These are phyloP conservation scores for Cordia subcordata DNA, from an alignment of 257 asterid species.

Conservation along the genomic window DNA sequence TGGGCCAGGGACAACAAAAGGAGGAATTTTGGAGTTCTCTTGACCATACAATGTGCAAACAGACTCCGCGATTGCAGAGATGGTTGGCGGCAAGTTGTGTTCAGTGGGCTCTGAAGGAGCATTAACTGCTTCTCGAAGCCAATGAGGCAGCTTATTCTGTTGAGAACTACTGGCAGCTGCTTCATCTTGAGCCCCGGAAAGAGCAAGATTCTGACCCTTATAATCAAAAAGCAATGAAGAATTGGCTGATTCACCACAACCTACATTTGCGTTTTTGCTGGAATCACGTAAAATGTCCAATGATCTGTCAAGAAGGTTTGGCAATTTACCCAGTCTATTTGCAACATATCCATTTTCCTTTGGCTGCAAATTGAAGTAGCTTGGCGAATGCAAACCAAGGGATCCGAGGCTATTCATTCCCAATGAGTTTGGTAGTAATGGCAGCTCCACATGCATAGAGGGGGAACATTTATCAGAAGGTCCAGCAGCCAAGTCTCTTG, in stretches of 20 bases:
- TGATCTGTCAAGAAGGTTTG: slow-evolving; percentile 32
- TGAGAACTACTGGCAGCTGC: slow-evolving; percentile 30
- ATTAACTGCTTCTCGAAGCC: slow-evolving; percentile 92
- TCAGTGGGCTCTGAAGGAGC: slow-evolving; percentile 42
- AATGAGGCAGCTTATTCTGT: slow-evolving; percentile 70
- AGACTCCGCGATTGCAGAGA: slow-evolving; percentile 79
- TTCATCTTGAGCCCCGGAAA: slow-evolving; percentile 59
- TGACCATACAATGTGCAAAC: slow-evolving; percentile 80
- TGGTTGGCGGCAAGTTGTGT: slow-evolving; percentile 55
- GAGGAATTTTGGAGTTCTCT: slow-evolving; percentile 58
- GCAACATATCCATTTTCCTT: slow-evolving; percentile 28
- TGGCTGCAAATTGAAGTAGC: slow-evolving; percentile 8
- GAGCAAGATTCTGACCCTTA: slow-evolving; percentile 24
- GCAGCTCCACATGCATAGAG: slow-evolving; percentile 36
- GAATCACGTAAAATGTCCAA: slow-evolving; percentile 19
- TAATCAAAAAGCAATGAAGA: slow-evolving; percentile 21
- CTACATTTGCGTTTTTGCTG: slow-evolving; percentile 23
- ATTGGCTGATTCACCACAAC: slow-evolving; percentile 35
- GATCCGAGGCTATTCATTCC: slow-evolving; percentile 52
- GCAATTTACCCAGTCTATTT: slow-evolving; percentile 39
- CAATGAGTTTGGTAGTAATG: slow-evolving; percentile 54
- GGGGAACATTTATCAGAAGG: slow-evolving; percentile 32
- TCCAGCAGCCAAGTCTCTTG: slow-evolving; percentile 45
- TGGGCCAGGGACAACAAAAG: slow-evolving; percentile 70
- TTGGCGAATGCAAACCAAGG: slow-evolving; percentile 29